These are phyloP conservation scores for Penicillium polonicum DNA, from an alignment of 2,329 filamentous ascomycete genomes.

Conservation along the genomic window DNA sequence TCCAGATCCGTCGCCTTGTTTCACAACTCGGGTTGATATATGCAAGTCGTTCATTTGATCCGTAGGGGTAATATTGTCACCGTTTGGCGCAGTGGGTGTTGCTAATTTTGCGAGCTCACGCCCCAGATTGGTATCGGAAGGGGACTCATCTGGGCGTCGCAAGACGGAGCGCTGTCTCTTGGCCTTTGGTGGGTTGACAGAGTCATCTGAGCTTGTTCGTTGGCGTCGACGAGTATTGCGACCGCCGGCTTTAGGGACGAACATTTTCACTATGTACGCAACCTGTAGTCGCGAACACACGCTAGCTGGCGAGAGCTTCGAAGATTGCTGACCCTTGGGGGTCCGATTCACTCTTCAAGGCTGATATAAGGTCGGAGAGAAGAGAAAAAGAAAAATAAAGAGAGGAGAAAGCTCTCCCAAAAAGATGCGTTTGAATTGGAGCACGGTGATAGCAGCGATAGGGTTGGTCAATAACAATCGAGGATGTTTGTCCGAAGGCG, in stretches of 20 bases:
- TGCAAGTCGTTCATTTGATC: slow-evolving; percentile 29
- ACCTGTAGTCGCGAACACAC: background rate
- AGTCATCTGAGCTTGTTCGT: slow-evolving; percentile 46
- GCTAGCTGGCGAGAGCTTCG: slow-evolving; percentile 5
- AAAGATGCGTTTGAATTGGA: slow-evolving; percentile 7
- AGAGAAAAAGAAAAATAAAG: background rate
- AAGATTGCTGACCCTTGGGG: slow-evolving; percentile 5
- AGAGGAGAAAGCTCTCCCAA: slow-evolving; percentile 1
- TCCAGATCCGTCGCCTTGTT: slow-evolving; percentile 37
- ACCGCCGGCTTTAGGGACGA: slow-evolving; percentile 37
- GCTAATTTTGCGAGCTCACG: slow-evolving; percentile 19
- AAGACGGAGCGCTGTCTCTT: slow-evolving; percentile 49
- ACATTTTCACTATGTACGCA: slow-evolving; percentile 32
- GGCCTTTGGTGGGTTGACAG: slow-evolving; percentile 45
- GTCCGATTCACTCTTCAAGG: background rate
- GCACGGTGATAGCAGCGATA: slow-evolving; percentile 5
- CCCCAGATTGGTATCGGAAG: slow-evolving; percentile 20
- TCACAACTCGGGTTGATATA: slow-evolving; percentile 40
- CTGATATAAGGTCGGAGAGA: background rate
- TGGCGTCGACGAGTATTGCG: slow-evolving; percentile 42
- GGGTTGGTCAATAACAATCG: slow-evolving; percentile 14
- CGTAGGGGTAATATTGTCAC: slow-evolving; percentile 12
- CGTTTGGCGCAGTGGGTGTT: slow-evolving; percentile 13
- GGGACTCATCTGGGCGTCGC: slow-evolving; percentile 37
- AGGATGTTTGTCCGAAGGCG: slow-evolving; percentile 17